Percentiles rank a stretch among this genome's conserved stretches.
Conservation (phyloP, 2,329 filamentous ascomycete genomes). For the Orbilia blumenaviensis region DNA sequence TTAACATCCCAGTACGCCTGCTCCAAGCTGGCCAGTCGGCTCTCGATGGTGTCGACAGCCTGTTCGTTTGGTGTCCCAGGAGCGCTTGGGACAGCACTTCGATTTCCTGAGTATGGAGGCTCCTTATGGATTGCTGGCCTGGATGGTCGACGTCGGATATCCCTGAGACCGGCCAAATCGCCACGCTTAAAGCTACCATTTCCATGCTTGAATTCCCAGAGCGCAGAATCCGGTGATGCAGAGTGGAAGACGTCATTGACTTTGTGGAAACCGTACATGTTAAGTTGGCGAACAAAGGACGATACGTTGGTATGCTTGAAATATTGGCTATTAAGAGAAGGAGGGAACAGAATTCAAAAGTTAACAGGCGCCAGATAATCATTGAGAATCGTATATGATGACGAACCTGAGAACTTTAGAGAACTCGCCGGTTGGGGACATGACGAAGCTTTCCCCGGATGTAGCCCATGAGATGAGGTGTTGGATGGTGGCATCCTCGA, state of each 20-base stretch:
- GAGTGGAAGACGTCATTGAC: conserved; percentile 99
- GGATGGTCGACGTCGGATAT: conserved; percentile 94
- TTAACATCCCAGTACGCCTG: conserved; percentile 83
- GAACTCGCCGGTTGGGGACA: conserved; percentile 97
- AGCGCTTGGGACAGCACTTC: conserved; percentile 81
- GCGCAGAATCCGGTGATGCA: conserved; percentile 86
- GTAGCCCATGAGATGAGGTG: conserved; percentile 96
- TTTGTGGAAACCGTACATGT: conserved; percentile 99
- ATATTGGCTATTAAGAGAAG: conserved; percentile 92
- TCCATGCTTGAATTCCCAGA: conserved; percentile 99
- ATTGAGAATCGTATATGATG: conserved; percentile 58
- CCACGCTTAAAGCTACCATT: conserved; percentile 97
- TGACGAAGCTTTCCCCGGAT: conserved; percentile 95
- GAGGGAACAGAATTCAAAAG: conserved; percentile 3
- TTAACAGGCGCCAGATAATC: conserved; percentile 56
- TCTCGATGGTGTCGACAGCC: conserved; percentile 77
- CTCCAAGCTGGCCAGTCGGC: conserved; percentile 78
- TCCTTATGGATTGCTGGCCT: conserved; percentile 91
- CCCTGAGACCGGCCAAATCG: conserved; percentile 85
- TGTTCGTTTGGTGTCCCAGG: conserved; percentile 80
- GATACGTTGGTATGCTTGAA: conserved; percentile 99
- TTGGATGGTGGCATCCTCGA: conserved; percentile 91
- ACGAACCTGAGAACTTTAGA: conserved; percentile 95
- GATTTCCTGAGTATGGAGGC: conserved; percentile 76
- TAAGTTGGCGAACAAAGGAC: conserved; percentile 95